phyloP scores from a whole-genome alignment of 1,139 yeast genomes.

The Komagataea norvegica region DNA sequence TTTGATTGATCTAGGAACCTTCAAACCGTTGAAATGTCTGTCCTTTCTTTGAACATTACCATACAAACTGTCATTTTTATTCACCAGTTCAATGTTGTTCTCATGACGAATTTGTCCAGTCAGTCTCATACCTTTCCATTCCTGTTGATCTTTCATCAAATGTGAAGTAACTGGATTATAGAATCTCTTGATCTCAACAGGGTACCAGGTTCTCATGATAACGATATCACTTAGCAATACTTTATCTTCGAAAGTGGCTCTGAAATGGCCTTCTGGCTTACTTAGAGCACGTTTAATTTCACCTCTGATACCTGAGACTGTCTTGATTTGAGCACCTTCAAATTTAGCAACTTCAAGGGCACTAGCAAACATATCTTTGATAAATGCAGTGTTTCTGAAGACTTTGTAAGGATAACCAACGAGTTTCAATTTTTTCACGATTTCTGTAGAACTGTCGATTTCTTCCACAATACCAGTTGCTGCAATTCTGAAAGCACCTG shows the following conservation, averaged over 20 bases:
- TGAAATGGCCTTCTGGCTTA: slow-evolving; percentile 92
- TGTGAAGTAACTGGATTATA: slow-evolving; percentile 96
- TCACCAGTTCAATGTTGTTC: slow-evolving; percentile 59
- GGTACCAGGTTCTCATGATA: slow-evolving; percentile 94
- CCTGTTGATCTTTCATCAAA: slow-evolving; percentile 64
- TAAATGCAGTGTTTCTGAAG: slow-evolving; percentile 92
- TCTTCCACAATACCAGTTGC: slow-evolving; percentile 98
- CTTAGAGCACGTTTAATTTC: slow-evolving; percentile 93
- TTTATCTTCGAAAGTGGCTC: slow-evolving; percentile 98
- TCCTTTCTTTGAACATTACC: slow-evolving; percentile 81
- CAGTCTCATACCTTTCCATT: slow-evolving; percentile 95
- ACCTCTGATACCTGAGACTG: slow-evolving; percentile 96
- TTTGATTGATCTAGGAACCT: slow-evolving; percentile 76
- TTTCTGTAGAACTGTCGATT: slow-evolving; percentile 80
- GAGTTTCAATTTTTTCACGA: slow-evolving; percentile 90
- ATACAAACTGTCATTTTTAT: slow-evolving; percentile 63
- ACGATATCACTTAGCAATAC: slow-evolving; percentile 83
- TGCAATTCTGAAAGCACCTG: slow-evolving; percentile 89
- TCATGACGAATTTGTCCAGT: slow-evolving; percentile 92
- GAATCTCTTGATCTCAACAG: slow-evolving; percentile 82
- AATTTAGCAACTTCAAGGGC: slow-evolving; percentile 94
- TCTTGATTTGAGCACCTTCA: slow-evolving; percentile 95
- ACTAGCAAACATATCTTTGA: slow-evolving; percentile 92
- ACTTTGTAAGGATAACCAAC: slow-evolving; percentile 94
- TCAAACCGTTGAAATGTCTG: slow-evolving; percentile 80